phyloP scores from a whole-genome alignment of 1,284 basidiomycete species.

The Cerrena zonata region DNA sequence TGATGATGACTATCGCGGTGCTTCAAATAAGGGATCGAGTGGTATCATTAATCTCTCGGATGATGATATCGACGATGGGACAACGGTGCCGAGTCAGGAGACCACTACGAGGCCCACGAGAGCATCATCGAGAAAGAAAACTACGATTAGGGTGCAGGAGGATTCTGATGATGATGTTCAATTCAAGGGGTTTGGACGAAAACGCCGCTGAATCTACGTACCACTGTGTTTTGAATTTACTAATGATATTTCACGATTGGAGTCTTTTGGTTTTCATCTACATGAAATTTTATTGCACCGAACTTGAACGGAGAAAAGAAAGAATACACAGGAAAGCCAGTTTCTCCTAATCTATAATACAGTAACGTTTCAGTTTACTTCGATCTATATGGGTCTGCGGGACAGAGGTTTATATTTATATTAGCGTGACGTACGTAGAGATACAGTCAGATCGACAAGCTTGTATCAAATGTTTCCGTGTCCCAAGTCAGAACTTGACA shows the following conservation, averaged over 20 bases:
- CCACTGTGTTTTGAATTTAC: neutral
- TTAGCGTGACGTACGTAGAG: too few relatives aligned
- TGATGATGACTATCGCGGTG: conserved; percentile 3
- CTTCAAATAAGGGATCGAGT: neutral
- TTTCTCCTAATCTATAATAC: neutral
- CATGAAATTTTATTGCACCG: too few relatives aligned
- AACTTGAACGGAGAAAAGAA: too few relatives aligned
- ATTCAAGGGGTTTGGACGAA: conserved; percentile 56
- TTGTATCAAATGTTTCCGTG: too few relatives aligned
- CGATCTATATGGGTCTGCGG: neutral
- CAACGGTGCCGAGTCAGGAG: neutral
- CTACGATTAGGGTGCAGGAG: conserved; percentile 47
- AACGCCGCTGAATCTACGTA: conserved; percentile 23
- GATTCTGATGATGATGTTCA: conserved; percentile 66
- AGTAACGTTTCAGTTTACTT: neutral
- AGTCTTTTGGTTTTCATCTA: too few relatives aligned
- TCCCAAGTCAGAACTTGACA: too few relatives aligned
- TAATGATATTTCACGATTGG: neutral
- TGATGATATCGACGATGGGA: neutral
- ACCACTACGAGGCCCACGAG: neutral
- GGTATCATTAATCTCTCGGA: neutral
- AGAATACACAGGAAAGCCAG: too few relatives aligned
- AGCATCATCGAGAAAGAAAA: conserved; percentile 23
- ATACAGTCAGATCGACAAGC: too few relatives aligned
- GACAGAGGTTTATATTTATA: too few relatives aligned